Conservation (phyloP, 306 rosid genomes). For the Corylus americana region DNA sequence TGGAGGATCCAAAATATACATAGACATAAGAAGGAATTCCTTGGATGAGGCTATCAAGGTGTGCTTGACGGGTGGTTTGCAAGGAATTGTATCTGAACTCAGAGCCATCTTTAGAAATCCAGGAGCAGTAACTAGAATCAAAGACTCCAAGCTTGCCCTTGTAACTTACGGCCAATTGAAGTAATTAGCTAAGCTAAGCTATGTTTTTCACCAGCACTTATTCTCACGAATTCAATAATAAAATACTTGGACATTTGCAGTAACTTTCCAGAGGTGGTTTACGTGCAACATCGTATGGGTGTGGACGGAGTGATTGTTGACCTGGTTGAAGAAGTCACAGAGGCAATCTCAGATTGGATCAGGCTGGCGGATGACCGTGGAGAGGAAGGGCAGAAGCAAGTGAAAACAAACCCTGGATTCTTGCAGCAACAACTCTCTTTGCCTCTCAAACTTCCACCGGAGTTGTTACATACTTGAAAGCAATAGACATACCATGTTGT, state of each 20-base stretch:
- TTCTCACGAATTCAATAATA: not conserved
- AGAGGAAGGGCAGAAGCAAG: slow-evolving; percentile 1
- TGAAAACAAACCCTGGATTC: slow-evolving; percentile 3
- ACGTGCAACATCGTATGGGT: slow-evolving; percentile 45
- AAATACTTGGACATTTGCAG: slow-evolving; percentile 23
- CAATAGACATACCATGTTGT: not conserved
- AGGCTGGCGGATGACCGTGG: not conserved
- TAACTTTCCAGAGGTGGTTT: slow-evolving; percentile 36
- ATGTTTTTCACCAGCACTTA: not conserved
- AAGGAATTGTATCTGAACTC: slow-evolving; percentile 54
- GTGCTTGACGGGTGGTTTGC: slow-evolving; percentile 47
- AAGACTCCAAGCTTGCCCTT: slow-evolving; percentile 40
- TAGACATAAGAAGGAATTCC: slow-evolving; percentile 45
- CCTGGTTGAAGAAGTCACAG: slow-evolving; percentile 43
- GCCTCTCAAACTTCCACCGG: slow-evolving; percentile 6
- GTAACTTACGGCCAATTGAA: slow-evolving; percentile 47
- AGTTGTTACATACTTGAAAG: slow-evolving; percentile 13
- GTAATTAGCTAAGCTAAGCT: slow-evolving; percentile 23
- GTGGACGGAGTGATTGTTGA: slow-evolving; percentile 51
- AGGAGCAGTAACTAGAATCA: slow-evolving; percentile 35
- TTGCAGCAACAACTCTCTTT: slow-evolving; percentile 3
- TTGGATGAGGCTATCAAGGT: slow-evolving; percentile 47
- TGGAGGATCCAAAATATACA: slow-evolving; percentile 38
- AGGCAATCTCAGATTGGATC: slow-evolving; percentile 27
- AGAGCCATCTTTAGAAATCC: slow-evolving; percentile 41